Conservation (phyloP, 306 rosid genomes). For the Myrica gale region DNA sequence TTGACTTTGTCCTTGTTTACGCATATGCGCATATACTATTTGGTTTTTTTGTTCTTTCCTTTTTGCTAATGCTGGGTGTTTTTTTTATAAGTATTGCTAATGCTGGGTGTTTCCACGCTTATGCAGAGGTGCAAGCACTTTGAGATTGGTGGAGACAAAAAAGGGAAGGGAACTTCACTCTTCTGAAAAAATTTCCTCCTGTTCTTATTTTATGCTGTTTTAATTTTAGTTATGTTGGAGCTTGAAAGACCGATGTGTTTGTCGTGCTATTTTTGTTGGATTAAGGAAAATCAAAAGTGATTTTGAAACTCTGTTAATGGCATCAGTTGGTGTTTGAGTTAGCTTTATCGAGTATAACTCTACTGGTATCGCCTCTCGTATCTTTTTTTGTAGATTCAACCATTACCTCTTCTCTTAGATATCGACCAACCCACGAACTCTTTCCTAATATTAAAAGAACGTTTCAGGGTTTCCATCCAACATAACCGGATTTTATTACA, state of each 20-base stretch:
- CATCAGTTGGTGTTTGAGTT: not conserved
- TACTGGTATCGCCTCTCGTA: no score
- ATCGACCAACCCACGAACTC: no score
- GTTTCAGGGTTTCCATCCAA: no score
- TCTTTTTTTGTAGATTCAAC: no score
- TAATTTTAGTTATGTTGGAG: not conserved
- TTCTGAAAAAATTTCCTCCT: not conserved
- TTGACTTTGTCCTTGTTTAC: not conserved
- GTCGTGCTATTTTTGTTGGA: not conserved
- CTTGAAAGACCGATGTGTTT: not conserved
- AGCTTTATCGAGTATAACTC: no score
- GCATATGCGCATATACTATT: not conserved
- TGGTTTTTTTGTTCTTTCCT: not conserved
- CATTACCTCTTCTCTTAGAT: no score
- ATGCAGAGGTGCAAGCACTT: constrained; percentile 8
- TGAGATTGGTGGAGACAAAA: constrained; percentile 4
- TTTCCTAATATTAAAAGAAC: no score
- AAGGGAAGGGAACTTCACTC: not conserved
- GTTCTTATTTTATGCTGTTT: not conserved
- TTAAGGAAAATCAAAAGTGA: not conserved
- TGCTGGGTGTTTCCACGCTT: not conserved
- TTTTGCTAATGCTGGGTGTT: not conserved
- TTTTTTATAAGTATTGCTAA: no score
- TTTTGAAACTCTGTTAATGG: not conserved
- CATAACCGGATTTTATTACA: no score